Percentiles rank a stretch among this genome's conserved stretches.
Conservation (phyloP, 2,329 filamentous ascomycete genomes). For the Orbilia quercus region DNA sequence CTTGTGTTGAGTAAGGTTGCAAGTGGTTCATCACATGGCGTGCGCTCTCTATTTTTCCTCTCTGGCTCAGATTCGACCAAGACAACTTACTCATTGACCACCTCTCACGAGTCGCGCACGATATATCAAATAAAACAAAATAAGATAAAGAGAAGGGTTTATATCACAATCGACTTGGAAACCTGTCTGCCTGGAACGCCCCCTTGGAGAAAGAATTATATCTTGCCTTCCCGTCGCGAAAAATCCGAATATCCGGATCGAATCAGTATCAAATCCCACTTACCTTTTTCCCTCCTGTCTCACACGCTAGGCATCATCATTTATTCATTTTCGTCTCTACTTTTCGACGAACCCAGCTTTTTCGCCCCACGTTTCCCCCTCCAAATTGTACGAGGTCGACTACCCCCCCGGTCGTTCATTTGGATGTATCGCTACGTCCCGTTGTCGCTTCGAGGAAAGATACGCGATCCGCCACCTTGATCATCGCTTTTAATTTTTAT, state of each 20-base stretch:
- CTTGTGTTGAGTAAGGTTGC: slow-evolving; percentile 12
- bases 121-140: neutral
- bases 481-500: slow-evolving; percentile 10
- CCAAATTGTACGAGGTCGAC: no score
- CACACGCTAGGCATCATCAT: neutral
- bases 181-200: slow-evolving; percentile 4
- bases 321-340: neutral
- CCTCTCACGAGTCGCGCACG: neutral
- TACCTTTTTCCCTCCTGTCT: neutral
- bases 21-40: neutral
- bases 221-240: slow-evolving; percentile 8
- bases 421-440: slow-evolving; percentile 36
- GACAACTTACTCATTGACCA: no score
- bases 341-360: neutral
- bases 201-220: no score
- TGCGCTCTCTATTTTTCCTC: neutral
- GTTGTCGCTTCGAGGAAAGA: slow-evolving; percentile 43
- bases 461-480: slow-evolving; percentile 49
- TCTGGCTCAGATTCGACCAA: neutral
- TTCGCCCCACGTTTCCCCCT: neutral
- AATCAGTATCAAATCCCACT: neutral
- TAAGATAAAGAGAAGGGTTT: neutral
- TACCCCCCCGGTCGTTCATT: neutral
- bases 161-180: neutral
- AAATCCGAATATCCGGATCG: neutral